Evolutionary conservation across 2,329 filamentous ascomycete species (phyloP), one percentile per base, ranked within the genome.

Genomic region (Aspergillus sp.): DNA sequence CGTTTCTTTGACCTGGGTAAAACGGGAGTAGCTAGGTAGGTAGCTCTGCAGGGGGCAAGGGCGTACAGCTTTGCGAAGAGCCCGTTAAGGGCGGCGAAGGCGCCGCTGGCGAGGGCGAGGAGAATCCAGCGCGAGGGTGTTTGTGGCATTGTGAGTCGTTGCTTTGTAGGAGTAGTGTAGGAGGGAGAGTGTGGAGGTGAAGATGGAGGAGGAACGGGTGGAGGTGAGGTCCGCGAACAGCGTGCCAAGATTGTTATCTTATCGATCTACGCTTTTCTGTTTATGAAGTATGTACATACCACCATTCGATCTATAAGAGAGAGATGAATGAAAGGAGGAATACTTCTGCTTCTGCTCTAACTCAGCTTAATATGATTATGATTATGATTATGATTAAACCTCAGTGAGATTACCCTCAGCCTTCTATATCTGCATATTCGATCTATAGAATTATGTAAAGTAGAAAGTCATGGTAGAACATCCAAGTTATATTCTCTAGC

Each of bases 41-140:
- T n/a, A 22, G 36, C 7, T 13, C 9, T 17, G 26, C 17, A 30
- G 42, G 3, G 33, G 22, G 20, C n/a, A 6, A 22, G 7, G 7
- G 64, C 69, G 38, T 73, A 83, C 80, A 86, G 74, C 69, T 86
- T 86, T 10, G 83, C 83, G 66, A 86, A 86, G n/a, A 85, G 78
- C 47, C 83, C 83, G 59, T 86, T 86, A 61, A 84, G 74, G 10
- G 83, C 82, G 16, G 83, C 83, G 65, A 83, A 86, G 38, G 78
- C 76, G 51, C 83, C 83, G 59, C 80, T 83, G n/a, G 80, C 76
- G 33, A 85, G 69, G 44, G 83, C 83, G 51, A 84, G 76, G 55
- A 82, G 61, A 43, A 86, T 74, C 76, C 76, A 79, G 56, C 67
- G 68, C 45, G 65, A 60, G 40, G 57, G 52, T 48, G 40, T 43